phyloP scores from a whole-genome alignment of 2,329 filamentous ascomycete species.

The Ophiocordyceps camponoti-rufipedis region DNA sequence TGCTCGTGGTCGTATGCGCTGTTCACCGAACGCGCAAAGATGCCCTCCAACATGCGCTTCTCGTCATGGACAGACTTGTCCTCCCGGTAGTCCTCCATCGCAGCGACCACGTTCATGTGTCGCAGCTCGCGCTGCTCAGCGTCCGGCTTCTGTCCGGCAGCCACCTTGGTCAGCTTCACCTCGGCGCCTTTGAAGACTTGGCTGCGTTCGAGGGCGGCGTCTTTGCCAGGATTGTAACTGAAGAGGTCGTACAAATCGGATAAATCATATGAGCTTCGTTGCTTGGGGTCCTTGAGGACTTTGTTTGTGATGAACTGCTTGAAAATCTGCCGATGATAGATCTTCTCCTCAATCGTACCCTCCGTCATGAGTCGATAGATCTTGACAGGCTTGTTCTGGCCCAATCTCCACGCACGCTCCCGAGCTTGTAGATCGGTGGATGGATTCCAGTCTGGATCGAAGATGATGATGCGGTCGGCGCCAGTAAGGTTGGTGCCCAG shows the following conservation, averaged over 20 bases:
- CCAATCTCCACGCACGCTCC: conserved; percentile 87
- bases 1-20: conserved; percentile 88
- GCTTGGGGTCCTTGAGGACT: conserved; percentile 83
- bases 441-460: conserved; percentile 97
- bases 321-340: conserved; percentile 96
- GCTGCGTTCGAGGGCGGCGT: conserved; percentile 53
- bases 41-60: conserved; percentile 68
- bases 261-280: conserved; percentile 77
- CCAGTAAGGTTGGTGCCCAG: conserved; percentile 89
- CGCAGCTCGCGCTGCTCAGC: conserved; percentile 26
- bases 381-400: conserved; percentile 85
- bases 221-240: conserved; percentile 39
- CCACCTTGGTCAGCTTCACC: conserved; percentile 22
- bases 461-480: conserved; percentile 91
- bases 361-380: conserved; percentile 98
- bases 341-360: conserved; percentile 97
- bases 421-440: conserved; percentile 91
- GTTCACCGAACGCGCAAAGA: conserved; percentile 77
- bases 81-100: conserved; percentile 43
- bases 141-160: conserved; percentile 2
- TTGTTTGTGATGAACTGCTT: conserved; percentile 97
- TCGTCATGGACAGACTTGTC: conserved; percentile 37
- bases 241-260: conserved; percentile 88
- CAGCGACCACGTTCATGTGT: conserved; percentile 41
- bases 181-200: conserved; percentile 79